Conservation (phyloP, 2,329 filamentous ascomycete species). For the Alternaria rosae region DNA sequence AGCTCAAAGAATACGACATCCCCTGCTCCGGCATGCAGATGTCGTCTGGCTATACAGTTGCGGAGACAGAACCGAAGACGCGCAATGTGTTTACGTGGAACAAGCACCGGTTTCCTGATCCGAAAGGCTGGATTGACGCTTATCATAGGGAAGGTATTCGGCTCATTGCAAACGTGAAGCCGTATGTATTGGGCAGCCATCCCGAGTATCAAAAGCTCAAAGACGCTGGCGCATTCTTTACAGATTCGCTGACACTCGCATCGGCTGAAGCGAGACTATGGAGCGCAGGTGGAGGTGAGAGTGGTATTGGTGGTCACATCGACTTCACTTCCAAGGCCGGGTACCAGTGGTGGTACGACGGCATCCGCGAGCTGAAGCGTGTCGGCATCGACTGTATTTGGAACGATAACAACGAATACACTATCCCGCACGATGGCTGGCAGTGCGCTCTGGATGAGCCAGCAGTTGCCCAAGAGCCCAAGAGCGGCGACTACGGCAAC, state of each 20-base stretch:
- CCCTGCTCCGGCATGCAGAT: slow-evolving; percentile 76
- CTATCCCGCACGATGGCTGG: slow-evolving; percentile 71
- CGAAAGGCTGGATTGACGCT: slow-evolving; percentile 67
- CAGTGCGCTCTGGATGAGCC: slow-evolving; percentile 63
- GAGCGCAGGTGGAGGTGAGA: slow-evolving; percentile 75
- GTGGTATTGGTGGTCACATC: slow-evolving; percentile 73
- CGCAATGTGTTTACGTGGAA: slow-evolving; percentile 79
- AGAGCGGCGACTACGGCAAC: slow-evolving; percentile 50
- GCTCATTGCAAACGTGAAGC: slow-evolving; percentile 75
- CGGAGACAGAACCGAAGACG: slow-evolving; percentile 71
- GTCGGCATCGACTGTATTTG: slow-evolving; percentile 76
- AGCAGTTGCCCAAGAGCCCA: slow-evolving; percentile 32
- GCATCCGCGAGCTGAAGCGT: slow-evolving; percentile 67
- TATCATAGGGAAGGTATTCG: slow-evolving; percentile 71
- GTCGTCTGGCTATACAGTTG: slow-evolving; percentile 75
- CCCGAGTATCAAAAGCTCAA: slow-evolving; percentile 70
- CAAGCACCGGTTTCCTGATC: slow-evolving; percentile 71
- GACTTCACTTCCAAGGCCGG: slow-evolving; percentile 74
- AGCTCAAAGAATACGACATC: slow-evolving; percentile 70
- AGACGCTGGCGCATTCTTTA: slow-evolving; percentile 69
- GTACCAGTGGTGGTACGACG: slow-evolving; percentile 76
- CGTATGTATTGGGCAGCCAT: slow-evolving; percentile 72
- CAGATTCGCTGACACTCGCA: slow-evolving; percentile 57
- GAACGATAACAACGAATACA: slow-evolving; percentile 83
- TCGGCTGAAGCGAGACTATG: slow-evolving; percentile 70